Conservation (phyloP, 148 eudicot species). For the Pharnaceum exiguum region DNA sequence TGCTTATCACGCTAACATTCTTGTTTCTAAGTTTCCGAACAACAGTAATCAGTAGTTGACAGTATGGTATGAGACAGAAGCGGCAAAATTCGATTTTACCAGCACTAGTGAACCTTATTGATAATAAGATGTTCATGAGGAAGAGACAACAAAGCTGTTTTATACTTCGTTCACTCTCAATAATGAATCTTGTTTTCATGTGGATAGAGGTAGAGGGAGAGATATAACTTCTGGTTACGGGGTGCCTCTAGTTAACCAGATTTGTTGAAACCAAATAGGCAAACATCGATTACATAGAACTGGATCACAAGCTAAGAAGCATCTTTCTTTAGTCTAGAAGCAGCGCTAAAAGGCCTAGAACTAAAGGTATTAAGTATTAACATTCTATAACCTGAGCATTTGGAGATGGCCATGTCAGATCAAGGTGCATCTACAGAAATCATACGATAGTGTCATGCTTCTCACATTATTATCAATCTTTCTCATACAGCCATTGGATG, state of each 20-base stretch:
- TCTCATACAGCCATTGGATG: no score
- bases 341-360: conserved; percentile 73
- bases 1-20: no score
- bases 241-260: conserved; percentile 30
- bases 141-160: no score
- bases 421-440: no score
- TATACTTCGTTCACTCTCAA: no score
- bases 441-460: no score
- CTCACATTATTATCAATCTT: no score
- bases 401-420: no score
- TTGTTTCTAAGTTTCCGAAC: conserved; percentile 44
- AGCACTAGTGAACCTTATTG: conserved; percentile 68
- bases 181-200: no score
- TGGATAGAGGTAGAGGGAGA: no score
- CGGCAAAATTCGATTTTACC: conserved; percentile 72
- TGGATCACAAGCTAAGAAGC: conserved; percentile 90
- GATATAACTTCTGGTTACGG: conserved; percentile 3
- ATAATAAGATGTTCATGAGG: conserved; percentile 87
- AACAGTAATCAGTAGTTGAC: conserved; percentile 68
- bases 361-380: no score
- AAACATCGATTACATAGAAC: conserved; percentile 79
- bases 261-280: conserved; percentile 92
- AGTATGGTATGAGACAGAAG: conserved; percentile 95
- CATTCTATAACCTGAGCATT: no score
- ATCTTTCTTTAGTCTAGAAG: conserved; percentile 82